phyloP scores from a whole-genome alignment of 2,329 filamentous ascomycete species.

The Fonsecaea monophora region DNA sequence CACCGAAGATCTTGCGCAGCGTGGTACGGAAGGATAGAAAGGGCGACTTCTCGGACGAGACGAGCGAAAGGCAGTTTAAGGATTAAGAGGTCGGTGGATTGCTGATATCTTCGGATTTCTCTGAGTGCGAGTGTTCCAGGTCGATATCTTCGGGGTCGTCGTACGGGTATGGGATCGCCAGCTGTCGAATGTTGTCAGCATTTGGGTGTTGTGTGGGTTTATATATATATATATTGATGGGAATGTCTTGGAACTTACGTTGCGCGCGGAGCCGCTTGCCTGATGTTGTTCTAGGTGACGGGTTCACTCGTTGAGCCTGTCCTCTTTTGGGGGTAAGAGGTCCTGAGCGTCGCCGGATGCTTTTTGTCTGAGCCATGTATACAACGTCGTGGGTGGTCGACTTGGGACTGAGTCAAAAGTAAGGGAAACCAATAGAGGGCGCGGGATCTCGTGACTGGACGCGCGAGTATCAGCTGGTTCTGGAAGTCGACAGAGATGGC shows the following conservation, averaged over 20 bases:
- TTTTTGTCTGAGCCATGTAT: conserved; percentile 37
- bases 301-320: conserved; percentile 31
- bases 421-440: background rate
- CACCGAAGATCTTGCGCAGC: conserved; percentile 77
- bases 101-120: conserved; percentile 91
- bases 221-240: too few relatives aligned
- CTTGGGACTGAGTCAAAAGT: background rate
- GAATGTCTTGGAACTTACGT: conserved; percentile 40
- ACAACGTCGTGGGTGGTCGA: background rate
- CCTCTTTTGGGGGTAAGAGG: conserved; percentile 31
- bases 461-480: background rate
- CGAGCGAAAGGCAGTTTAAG: conserved; percentile 61
- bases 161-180: conserved; percentile 73
- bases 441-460: background rate
- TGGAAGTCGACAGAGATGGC: background rate
- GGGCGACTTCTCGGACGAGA: conserved; percentile 59
- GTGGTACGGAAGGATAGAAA: conserved; percentile 64
- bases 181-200: conserved; percentile 55
- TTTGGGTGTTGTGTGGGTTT: background rate
- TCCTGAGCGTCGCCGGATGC: conserved; percentile 28
- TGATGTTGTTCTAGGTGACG: conserved; percentile 31
- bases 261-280: conserved; percentile 38
- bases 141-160: conserved; percentile 68
- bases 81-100: conserved; percentile 84
- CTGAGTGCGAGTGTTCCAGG: conserved; percentile 86